phyloP scores from a whole-genome alignment of 768 basidiomycete species.

The Pluteus cervinus region DNA sequence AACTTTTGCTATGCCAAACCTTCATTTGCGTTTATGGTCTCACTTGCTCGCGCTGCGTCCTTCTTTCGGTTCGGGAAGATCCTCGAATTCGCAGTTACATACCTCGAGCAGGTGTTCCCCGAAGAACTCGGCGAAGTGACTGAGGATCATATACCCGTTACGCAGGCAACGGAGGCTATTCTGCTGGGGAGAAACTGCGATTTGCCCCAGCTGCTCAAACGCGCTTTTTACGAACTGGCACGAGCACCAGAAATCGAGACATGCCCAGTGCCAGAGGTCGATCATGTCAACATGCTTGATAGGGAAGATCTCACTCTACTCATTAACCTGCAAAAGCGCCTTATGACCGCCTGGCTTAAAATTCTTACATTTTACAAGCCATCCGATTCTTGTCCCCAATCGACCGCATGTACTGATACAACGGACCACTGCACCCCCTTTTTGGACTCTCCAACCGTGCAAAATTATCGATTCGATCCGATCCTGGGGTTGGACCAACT shows the following conservation, averaged over 20 bases:
- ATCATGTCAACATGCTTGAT: neutral
- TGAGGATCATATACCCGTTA: slow-evolving; percentile 11
- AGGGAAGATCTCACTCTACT: slow-evolving; percentile 7
- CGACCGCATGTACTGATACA: too few species aligned
- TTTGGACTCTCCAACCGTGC: too few species aligned
- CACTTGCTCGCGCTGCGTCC: slow-evolving; percentile 27
- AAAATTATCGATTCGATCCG: too few species aligned
- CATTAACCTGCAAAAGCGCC: slow-evolving; percentile 8
- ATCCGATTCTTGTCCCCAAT: too few species aligned
- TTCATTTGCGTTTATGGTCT: slow-evolving; percentile 17
- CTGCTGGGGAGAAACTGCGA: slow-evolving; percentile 22
- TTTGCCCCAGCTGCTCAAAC: slow-evolving; percentile 22
- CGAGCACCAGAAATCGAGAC: slow-evolving; percentile 4
- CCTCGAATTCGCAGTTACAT: slow-evolving; percentile 16
- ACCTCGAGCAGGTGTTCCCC: slow-evolving; percentile 23
- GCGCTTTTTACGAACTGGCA: slow-evolving; percentile 35
- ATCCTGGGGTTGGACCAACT: too few species aligned
- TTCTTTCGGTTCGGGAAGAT: slow-evolving; percentile 21
- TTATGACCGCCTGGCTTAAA: slow-evolving; percentile 8
- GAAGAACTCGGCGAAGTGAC: slow-evolving; percentile 12
- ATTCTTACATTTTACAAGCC: too few species aligned
- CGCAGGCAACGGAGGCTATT: slow-evolving; percentile 26
- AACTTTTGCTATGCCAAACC: slow-evolving; percentile 17
- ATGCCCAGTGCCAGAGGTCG: neutral
- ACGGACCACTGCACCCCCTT: too few species aligned